A percentile compares a stretch with the other conserved stretches of the same genome.
These are phyloP conservation scores for Radiomyces spectabilis DNA, from an alignment of 192 early-diverging fungal genomes.

Conservation along the genomic window DNA sequence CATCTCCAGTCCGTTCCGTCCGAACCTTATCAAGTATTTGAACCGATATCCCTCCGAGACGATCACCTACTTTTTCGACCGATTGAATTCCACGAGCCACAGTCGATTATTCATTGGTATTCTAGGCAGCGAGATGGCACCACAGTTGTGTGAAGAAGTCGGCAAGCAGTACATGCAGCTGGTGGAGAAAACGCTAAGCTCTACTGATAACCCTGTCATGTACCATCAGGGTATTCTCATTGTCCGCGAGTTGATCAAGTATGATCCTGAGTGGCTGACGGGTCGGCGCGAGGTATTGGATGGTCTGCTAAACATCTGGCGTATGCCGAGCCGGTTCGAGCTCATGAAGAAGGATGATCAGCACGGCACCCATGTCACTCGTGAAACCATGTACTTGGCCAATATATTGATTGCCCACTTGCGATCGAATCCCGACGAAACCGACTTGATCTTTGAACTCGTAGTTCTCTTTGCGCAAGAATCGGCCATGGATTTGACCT, in stretches of 20 bases:
- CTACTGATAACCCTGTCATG: slow-evolving; percentile 21
- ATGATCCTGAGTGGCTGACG: slow-evolving; percentile 45
- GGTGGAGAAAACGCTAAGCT: slow-evolving; percentile 36
- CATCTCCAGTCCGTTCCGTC: slow-evolving; percentile 88
- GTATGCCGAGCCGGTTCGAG: slow-evolving; percentile 31
- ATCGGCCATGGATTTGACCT: slow-evolving; percentile 56
- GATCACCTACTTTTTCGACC: slow-evolving; percentile 76
- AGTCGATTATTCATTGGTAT: slow-evolving; percentile 61
- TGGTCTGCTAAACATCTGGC: slow-evolving; percentile 41
- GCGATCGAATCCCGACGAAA: slow-evolving; percentile 52
- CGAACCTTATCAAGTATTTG: slow-evolving; percentile 83
- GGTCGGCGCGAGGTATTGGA: slow-evolving; percentile 39
- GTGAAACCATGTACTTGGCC: slow-evolving; percentile 54
- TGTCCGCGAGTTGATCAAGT: slow-evolving; percentile 44
- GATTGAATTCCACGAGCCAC: slow-evolving; percentile 49
- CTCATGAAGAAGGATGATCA: slow-evolving; percentile 37
- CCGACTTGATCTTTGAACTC: slow-evolving; percentile 68
- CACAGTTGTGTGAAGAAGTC: slow-evolving; percentile 58
- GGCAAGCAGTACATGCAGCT: slow-evolving; percentile 48
- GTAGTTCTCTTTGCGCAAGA: slow-evolving; percentile 60
- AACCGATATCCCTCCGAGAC: slow-evolving; percentile 85
- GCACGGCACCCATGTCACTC: slow-evolving; percentile 25
- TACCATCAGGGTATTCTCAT: slow-evolving; percentile 55
- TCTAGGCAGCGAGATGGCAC: slow-evolving; percentile 42
- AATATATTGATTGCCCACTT: slow-evolving; percentile 70